Evolutionary conservation across 1,284 basidiomycete genomes (phyloP).

Genomic region (Ustilago sp.): DNA sequence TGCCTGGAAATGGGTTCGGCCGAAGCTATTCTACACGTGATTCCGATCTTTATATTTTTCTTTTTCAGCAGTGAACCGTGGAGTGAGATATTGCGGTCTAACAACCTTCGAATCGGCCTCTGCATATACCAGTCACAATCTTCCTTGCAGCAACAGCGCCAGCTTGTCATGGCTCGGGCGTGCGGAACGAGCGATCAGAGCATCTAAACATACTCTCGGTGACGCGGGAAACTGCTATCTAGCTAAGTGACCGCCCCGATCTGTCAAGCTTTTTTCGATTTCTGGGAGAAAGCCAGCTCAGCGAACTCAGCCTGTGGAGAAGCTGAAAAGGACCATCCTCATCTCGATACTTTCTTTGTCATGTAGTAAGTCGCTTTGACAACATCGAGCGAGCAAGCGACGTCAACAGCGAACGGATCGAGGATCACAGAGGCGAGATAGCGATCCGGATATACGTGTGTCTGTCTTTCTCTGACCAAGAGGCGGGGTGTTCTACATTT

Average conservation of each 20-base stretch:
- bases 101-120: background rate
- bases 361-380: background rate
- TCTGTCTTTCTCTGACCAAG: background rate
- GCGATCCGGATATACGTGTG: constrained; percentile 1
- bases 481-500: constrained; percentile 4
- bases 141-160: too few species aligned
- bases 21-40: background rate
- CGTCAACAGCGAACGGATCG: background rate
- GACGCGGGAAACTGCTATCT: too few species aligned
- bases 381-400: background rate
- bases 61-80: background rate
- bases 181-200: too few species aligned
- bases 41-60: background rate
- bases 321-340: background rate
- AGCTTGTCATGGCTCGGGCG: too few species aligned
- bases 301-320: too few species aligned
- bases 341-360: background rate
- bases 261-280: too few species aligned
- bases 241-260: too few species aligned
- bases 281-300: too few species aligned
- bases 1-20: background rate
- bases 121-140: too few species aligned
- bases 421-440: background rate
- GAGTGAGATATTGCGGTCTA: background rate
- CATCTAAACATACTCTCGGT: too few species aligned